Base-by-base conservation (phyloP, 1,284 basidiomycete genomes). In the Rhodotorula sp. region DNA sequence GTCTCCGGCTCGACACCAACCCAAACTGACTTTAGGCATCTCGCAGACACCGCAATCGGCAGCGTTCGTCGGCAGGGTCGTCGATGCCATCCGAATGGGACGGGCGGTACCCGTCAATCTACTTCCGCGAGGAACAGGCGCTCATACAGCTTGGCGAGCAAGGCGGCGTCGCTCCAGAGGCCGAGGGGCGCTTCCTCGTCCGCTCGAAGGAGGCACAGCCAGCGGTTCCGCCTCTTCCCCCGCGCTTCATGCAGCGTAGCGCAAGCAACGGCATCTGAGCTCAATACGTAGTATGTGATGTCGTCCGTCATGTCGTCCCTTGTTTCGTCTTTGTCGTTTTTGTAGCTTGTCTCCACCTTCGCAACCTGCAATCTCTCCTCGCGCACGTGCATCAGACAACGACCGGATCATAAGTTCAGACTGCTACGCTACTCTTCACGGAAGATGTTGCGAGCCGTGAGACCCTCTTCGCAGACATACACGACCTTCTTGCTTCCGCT, bases 161-260 rank as follows among this genome's bases (percentile, higher is more conserved):
- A 25, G 74, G 74, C 21, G 74, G 74, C 7, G 52, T 76, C 50
- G 74, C 74, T 1, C 21, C 46, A 7, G 72, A 70, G 19, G 60
- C 60, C 14, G 45, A 66, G 21, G 74, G 74, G 0, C 59, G 53
- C 46, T 75, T 75, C 53, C 70, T 64, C 59, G 74, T 73, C 27
- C 60, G 74, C 19, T 42, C 68, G 42, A 67, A 53, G 58, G 59
- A 41, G 53, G n/a, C 41, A 14, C 25, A 23, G 41, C 59, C 48
- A 7, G 65, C 48, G 23, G 50, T 63, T 0, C 69, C 65, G 27
- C 64, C 57, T 7, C 21, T 70, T 0, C 69, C 69, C 12, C 34
- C 34, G 34, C 34, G 34, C 34, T 34, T 34, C 34, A 34, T 34
- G 69, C 60, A 16, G 27, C 67, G 57, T 64, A 64, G 34, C 61